These are phyloP conservation scores for Colletotrichum sp. DNA, from an alignment of 2,329 filamentous ascomycete species.

Conservation along the genomic window DNA sequence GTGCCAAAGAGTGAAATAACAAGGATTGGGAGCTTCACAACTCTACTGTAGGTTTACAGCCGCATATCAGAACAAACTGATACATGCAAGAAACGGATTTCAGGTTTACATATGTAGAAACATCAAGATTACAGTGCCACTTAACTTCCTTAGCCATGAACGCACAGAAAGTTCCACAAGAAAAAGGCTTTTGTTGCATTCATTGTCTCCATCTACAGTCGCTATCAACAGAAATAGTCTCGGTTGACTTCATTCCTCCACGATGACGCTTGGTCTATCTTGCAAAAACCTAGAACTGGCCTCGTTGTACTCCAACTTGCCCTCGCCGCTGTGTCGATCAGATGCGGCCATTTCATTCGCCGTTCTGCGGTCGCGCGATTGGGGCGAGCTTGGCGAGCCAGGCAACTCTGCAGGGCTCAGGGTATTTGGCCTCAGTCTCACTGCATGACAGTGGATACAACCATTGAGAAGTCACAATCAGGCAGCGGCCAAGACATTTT, in stretches of 20 bases:
- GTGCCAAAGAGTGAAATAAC: too few relatives aligned
- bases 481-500: background rate
- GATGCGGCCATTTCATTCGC: too few relatives aligned
- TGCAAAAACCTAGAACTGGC: too few relatives aligned
- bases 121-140: too few relatives aligned
- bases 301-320: too few relatives aligned
- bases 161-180: background rate
- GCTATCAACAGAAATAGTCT: too few relatives aligned
- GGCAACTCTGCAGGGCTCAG: background rate
- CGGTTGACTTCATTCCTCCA: background rate
- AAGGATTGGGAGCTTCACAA: too few relatives aligned
- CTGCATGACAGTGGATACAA: background rate
- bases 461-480: background rate
- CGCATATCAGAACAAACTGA: too few relatives aligned
- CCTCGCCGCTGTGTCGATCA: too few relatives aligned
- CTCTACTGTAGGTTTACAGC: too few relatives aligned
- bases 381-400: background rate
- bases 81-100: accelerated
- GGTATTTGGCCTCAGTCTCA: background rate
- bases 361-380: background rate
- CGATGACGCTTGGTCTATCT: background rate
- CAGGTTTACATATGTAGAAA: too few relatives aligned
- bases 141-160: background rate
- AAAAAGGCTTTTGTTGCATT: background rate
- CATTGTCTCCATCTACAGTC: too few relatives aligned